Conservation (phyloP, 108 stramenopile genomes). For the Poteriospumella lacustris region DNA sequence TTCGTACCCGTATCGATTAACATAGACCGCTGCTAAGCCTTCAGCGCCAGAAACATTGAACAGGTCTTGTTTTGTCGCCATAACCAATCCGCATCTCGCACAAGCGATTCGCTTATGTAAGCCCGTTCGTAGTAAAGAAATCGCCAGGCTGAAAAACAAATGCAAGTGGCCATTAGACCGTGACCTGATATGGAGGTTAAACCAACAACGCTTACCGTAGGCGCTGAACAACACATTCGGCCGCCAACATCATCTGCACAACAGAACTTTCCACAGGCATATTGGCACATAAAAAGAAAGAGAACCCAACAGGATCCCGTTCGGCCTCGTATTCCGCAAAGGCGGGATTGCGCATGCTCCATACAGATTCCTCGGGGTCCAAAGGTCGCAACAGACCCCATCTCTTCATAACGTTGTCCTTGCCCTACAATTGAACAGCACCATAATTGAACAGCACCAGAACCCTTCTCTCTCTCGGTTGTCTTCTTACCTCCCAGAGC, state of each 20-base stretch:
- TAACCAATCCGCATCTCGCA: neutral
- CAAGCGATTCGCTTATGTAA: neutral
- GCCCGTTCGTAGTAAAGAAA: neutral
- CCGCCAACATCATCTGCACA: neutral
- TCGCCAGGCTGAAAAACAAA: neutral
- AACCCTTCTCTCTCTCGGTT: no score
- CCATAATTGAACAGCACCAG: no score
- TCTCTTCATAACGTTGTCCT: no score
- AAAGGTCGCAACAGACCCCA: no score
- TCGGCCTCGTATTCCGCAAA: neutral
- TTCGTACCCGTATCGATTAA: constrained; percentile 25
- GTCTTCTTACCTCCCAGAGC: no score
- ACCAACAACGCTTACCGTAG: no score
- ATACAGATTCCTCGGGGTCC: no score
- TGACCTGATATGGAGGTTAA: no score
- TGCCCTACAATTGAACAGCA: no score
- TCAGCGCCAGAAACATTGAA: constrained; percentile 14
- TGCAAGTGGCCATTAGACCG: no score
- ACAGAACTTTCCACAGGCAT: neutral
- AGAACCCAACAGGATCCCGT: neutral
- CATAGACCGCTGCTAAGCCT: constrained; percentile 5
- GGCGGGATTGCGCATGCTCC: no score
- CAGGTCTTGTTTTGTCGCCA: neutral
- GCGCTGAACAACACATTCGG: neutral
- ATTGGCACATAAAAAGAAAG: neutral